Base-by-base conservation (phyloP, 768 basidiomycete genomes). In the Panaeolus papilionaceus region DNA sequence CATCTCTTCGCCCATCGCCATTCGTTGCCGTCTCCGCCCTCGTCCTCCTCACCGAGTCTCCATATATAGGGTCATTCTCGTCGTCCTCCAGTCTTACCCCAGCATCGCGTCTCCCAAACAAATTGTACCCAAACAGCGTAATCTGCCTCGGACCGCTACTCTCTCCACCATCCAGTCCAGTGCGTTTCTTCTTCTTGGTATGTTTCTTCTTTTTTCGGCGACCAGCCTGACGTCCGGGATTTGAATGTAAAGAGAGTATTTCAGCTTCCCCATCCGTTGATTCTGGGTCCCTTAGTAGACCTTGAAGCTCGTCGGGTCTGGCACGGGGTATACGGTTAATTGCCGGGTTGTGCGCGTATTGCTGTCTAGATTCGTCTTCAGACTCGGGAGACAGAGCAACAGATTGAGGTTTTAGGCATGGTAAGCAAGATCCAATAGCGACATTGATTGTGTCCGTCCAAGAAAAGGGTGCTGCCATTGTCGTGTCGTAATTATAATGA, bases 211-310 rank as follows among this genome's bases (percentile, higher is more conserved):
- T 76, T 61, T 70, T 75, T 14, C 66, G 69, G 33, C 71, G 62
- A 23, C 70, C 69, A 69, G 77, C 71, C 70, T 76, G 71, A 38
- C 79, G 72, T 14, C 79, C 87, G 5, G 87, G 76, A 71, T 89
- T 88, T 7, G 91, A 90, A 75, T 92, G 90, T 45, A 91, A 73
- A 1, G 90, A 92, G 63, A 91, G 82, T 23, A 84, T 83, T 72
- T 89, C 88, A 7, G 82, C 87, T 64, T 92, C 91, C 8, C 79
- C 79, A 68, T 86, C 86, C n/a, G 79, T 80, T 61, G 78, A 76
- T 51, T 71, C 79, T 72, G 71, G 72, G 77, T 70, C 79, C 71
- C 74, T 77, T 65, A 78, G 79, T 40, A 80, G 77, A 14, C 80
- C 83, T 71, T 81, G 74, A 11, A 83, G 76, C 71, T 81, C 79